These are phyloP conservation scores for Cudoniella acicularis DNA, from an alignment of 495 filamentous ascomycete genomes.

Conservation along the genomic window DNA sequence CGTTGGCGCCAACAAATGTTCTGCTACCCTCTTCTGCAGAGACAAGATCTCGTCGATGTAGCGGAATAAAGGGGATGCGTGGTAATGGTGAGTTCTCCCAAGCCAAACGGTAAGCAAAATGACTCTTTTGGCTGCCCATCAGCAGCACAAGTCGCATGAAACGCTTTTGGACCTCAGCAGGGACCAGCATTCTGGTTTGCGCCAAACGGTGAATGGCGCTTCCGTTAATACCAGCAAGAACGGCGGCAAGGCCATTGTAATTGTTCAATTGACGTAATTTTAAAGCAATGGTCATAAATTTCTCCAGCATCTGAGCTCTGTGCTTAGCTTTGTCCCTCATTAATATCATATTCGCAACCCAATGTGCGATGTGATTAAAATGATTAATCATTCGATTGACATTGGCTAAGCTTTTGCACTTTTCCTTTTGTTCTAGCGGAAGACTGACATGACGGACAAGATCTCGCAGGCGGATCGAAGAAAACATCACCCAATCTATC, in stretches of 20 bases:
- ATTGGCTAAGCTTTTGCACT: constrained; percentile 73
- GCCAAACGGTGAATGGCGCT: constrained; percentile 81
- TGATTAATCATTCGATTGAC: constrained; percentile 92
- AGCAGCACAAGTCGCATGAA: constrained; percentile 87
- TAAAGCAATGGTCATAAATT: constrained; percentile 83
- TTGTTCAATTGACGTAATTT: constrained; percentile 90
- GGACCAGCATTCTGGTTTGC: constrained; percentile 77
- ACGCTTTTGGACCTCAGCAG: constrained; percentile 63
- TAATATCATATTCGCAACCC: constrained; percentile 87
- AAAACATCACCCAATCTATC: constrained; percentile 97
- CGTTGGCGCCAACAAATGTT: constrained; percentile 75
- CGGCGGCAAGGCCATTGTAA: constrained; percentile 90
- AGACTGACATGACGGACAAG: constrained; percentile 86
- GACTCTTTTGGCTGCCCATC: constrained; percentile 86
- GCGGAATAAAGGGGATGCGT: constrained; percentile 90
- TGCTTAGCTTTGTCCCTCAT: constrained; percentile 96
- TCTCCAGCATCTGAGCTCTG: constrained; percentile 82
- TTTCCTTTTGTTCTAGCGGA: constrained; percentile 65
- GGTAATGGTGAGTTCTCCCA: constrained; percentile 92
- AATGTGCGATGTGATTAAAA: constrained; percentile 92
- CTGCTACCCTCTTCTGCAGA: constrained; percentile 88
- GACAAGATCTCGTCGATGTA: constrained; percentile 84
- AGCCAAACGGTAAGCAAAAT: constrained; percentile 90
- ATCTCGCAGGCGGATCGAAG: constrained; percentile 91
- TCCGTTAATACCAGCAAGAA: constrained; percentile 89